Percentiles rank a stretch among this genome's conserved stretches.
Evolutionary conservation across 192 early-diverging fungal genomes (phyloP).

Genomic region (Coemansia asiatica): DNA sequence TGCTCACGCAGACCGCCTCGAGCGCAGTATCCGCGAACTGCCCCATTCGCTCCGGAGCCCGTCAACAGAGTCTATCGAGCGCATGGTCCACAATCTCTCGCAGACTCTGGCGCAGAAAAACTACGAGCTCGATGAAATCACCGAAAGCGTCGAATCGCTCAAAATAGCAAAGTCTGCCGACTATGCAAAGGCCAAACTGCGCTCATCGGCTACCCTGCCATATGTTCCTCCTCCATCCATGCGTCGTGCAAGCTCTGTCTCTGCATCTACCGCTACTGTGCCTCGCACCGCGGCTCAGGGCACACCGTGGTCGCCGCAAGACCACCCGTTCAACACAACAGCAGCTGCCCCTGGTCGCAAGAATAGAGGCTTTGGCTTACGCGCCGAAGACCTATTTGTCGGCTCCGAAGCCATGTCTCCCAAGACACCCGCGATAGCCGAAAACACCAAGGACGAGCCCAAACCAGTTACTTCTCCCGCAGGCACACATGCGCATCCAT

Average conservation of each 20-base stretch:
- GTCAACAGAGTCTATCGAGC: slow-evolving; percentile 51
- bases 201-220: neutral
- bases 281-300: slow-evolving; percentile 35
- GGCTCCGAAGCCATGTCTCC: neutral
- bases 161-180: slow-evolving; percentile 5
- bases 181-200: neutral
- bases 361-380: slow-evolving; percentile 36
- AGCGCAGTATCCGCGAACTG: slow-evolving; percentile 16
- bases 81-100: slow-evolving; percentile 47
- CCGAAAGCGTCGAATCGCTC: slow-evolving; percentile 24
- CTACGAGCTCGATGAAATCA: slow-evolving; percentile 48
- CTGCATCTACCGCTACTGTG: neutral
- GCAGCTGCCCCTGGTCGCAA: slow-evolving; percentile 10
- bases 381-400: slow-evolving; percentile 26
- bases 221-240: neutral
- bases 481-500: neutral
- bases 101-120: slow-evolving; percentile 45
- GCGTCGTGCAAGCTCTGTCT: neutral
- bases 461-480: neutral
- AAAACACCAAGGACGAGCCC: neutral
- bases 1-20: slow-evolving; percentile 16
- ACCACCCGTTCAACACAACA: slow-evolving; percentile 21
- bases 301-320: slow-evolving; percentile 40
- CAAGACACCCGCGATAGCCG: neutral
- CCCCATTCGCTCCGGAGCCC: slow-evolving; percentile 27